Evolutionary conservation across 768 basidiomycete genomes (phyloP).

Genomic region (Boletus coccyginus): DNA sequence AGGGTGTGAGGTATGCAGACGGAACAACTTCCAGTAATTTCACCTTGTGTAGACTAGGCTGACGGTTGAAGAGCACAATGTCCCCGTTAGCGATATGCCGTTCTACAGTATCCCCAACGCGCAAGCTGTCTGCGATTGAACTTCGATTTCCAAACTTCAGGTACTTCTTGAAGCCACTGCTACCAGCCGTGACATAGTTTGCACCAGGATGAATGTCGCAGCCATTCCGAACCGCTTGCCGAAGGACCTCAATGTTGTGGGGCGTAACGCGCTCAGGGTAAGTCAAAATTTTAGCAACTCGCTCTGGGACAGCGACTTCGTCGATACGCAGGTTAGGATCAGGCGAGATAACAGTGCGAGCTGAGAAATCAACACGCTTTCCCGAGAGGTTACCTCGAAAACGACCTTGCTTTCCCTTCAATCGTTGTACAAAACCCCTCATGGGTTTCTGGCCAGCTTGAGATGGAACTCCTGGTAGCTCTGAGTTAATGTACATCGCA

Average conservation of each 20-base stretch:
- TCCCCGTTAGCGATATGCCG: conserved; percentile 94
- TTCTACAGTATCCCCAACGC: conserved; percentile 91
- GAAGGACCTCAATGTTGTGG: conserved; percentile 81
- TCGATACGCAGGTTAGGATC: conserved; percentile 99
- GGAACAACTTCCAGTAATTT: conserved; percentile 2
- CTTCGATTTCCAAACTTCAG: conserved; percentile 81
- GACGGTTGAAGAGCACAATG: conserved; percentile 96
- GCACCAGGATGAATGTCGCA: conserved; percentile 92
- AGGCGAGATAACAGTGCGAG: conserved; percentile 96
- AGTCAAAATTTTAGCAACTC: conserved; percentile 91
- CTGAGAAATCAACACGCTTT: conserved; percentile 98
- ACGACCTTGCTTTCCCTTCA: conserved; percentile 98
- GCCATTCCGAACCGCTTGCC: conserved; percentile 81
- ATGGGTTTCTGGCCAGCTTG: conserved; percentile 91
- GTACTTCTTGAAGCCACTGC: conserved; percentile 81
- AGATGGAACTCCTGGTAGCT: conserved; percentile 88
- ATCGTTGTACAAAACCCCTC: conserved; percentile 93
- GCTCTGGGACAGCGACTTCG: conserved; percentile 96
- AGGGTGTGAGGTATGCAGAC: conserved; percentile 2
- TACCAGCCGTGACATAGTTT: conserved; percentile 84
- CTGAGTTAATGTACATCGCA: conserved; percentile 98
- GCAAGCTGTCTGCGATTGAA: conserved; percentile 76
- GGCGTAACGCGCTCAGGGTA: conserved; percentile 94
- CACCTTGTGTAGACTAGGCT: conserved; percentile 96
- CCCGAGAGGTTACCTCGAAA: conserved; percentile 98